Conservation (phyloP, 208 protist species). For the Acanthamoeba castellanii region DNA sequence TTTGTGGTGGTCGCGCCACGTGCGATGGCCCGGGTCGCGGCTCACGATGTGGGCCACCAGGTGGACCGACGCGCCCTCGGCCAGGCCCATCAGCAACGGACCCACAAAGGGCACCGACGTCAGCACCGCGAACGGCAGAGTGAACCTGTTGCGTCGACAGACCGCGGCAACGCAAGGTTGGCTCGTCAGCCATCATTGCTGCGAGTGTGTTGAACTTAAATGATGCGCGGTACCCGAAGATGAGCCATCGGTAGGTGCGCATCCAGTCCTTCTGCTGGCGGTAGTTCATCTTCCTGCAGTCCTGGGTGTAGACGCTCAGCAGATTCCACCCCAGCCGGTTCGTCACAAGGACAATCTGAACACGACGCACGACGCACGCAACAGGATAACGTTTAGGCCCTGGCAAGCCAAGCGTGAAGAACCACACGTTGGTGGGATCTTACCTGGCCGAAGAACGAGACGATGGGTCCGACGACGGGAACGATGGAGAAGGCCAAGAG, state of each 20-base stretch:
- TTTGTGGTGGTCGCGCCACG: not conserved
- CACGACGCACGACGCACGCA: not conserved
- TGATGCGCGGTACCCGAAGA: constrained; percentile 35
- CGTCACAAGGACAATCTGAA: constrained; percentile 43
- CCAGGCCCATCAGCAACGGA: constrained; percentile 65
- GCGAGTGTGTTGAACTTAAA: too few relatives aligned
- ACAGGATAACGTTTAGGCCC: too few relatives aligned
- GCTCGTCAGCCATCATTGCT: too few relatives aligned
- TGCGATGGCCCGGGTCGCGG: not conserved
- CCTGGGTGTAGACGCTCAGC: constrained; percentile 63
- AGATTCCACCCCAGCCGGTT: constrained; percentile 62
- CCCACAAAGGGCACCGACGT: constrained; percentile 72
- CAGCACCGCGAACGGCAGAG: constrained; percentile 52
- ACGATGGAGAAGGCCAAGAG: constrained; percentile 71
- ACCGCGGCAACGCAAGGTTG: too few relatives aligned
- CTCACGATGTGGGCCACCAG: constrained; percentile 31
- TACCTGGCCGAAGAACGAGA: constrained; percentile 65
- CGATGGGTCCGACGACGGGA: constrained; percentile 58
- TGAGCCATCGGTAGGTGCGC: constrained; percentile 25
- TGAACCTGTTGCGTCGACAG: not conserved
- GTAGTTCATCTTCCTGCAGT: constrained; percentile 72
- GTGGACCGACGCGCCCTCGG: constrained; percentile 60
- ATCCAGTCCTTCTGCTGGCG: constrained; percentile 72
- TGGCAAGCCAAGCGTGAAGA: not conserved
- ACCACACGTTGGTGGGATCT: too few relatives aligned